Percentiles rank a stretch among this genome's conserved stretches.
Conservation (phyloP, 805 yeast genomes). For the Kluyveromyces nonfermentans region DNA sequence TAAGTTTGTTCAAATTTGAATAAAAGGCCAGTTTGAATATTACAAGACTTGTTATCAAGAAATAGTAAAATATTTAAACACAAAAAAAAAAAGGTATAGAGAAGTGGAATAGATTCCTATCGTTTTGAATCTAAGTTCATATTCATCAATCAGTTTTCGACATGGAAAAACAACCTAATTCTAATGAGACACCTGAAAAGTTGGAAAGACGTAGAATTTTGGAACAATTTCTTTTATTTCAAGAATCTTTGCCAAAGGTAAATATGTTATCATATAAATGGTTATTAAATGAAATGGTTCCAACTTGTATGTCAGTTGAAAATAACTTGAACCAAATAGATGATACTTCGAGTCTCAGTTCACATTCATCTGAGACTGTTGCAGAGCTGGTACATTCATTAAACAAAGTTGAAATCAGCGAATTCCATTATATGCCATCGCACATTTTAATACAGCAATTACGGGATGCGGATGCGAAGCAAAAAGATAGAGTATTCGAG, state of each 20-base stretch:
- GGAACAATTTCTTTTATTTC: constrained; percentile 22
- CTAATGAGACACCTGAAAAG: not conserved
- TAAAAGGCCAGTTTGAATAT: too few relatives aligned
- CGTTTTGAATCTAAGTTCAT: not conserved
- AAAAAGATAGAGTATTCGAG: constrained; percentile 42
- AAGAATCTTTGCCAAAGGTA: constrained; percentile 34
- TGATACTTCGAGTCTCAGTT: constrained; percentile 1
- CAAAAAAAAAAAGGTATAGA: not conserved
- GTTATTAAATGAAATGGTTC: constrained; percentile 68
- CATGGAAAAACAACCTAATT: not conserved
- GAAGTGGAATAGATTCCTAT: not conserved
- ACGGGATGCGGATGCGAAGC: constrained; percentile 24
- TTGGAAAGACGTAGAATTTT: constrained; percentile 2
- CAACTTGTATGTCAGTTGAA: constrained; percentile 58
- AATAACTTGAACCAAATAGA: constrained; percentile 28
- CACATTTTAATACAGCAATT: constrained; percentile 25
- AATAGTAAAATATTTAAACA: too few relatives aligned
- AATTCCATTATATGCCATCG: constrained; percentile 11
- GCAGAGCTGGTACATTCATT: constrained; percentile 11
- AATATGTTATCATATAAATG: constrained; percentile 49
- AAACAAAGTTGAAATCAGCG: not conserved
- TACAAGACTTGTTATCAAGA: not conserved
- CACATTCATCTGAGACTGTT: constrained; percentile 10
- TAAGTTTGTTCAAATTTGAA: too few relatives aligned
- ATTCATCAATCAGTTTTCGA: not conserved